Percentiles rank a stretch among this genome's conserved stretches.
Conservation (phyloP, 805 yeast species). For the Dipodascus geniculatus region DNA sequence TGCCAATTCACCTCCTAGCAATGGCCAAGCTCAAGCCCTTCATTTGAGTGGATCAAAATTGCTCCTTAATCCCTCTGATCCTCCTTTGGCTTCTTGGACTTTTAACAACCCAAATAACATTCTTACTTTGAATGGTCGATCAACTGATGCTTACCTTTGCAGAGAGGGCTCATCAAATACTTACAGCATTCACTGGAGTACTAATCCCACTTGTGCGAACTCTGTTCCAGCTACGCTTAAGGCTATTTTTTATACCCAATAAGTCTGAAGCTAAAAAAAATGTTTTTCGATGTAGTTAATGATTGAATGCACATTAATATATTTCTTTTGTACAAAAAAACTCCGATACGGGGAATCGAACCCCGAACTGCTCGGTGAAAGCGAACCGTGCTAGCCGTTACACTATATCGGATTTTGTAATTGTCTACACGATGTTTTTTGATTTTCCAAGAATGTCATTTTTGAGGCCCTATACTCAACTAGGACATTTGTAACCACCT, state of each 20-base stretch:
- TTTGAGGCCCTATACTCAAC: too few relatives aligned
- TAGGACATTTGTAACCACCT: too few relatives aligned
- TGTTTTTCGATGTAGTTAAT: too few relatives aligned
- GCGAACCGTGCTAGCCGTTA: constrained; percentile 74
- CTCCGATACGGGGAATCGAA: constrained; percentile 22
- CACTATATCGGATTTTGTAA: constrained; percentile 51
- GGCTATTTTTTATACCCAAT: not conserved
- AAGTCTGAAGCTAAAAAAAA: not conserved
- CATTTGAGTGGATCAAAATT: not conserved
- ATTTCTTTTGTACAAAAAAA: constrained; percentile 3
- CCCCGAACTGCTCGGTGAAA: constrained; percentile 53
- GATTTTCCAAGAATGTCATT: too few relatives aligned
- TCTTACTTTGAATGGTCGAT: not conserved
- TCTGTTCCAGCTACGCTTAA: not conserved
- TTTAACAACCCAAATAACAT: not conserved
- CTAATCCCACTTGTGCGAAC: not conserved
- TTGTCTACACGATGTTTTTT: too few relatives aligned
- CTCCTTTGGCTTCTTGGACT: not conserved
- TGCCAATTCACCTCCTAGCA: not conserved
- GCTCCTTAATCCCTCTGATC: not conserved
- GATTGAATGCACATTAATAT: not conserved
- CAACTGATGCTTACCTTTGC: not conserved
- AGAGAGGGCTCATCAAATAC: not conserved
- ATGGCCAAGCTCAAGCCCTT: not conserved
- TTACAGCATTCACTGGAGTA: not conserved